Base-by-base conservation (phyloP, 768 basidiomycete species). In the Rhizopogon rudus region DNA sequence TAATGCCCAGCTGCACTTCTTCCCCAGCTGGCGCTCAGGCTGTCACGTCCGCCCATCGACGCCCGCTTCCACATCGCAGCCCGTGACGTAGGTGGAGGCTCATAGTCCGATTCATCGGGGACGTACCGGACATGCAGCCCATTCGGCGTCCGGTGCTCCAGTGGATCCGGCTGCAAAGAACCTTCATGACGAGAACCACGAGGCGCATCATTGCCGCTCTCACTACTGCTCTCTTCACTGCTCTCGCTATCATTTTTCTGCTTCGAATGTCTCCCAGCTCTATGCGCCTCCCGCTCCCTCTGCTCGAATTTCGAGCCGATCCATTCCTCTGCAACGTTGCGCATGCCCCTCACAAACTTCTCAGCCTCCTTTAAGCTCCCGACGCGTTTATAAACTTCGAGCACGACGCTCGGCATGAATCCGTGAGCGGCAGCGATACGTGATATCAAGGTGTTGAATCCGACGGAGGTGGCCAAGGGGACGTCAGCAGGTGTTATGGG, bases 361-460 rank as follows among this genome's bases (percentile, higher is more conserved):
- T 79, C 78, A 25, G 77, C 69, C 52, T 67, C 64, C 13, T 63
- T 55, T 16, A 83, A 60, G 54, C 67, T 74, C 45, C 66, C 58
- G 20, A 72, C 63, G 0, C 59, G 35, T 8, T 62, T 37, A 57
- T 73, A 79, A 29, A 80, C 68, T 13, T 64, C 64, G 49, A 71
- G 66, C 17, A 79, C 78, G 5, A 78, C 71, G 3, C 70, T 67
- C 43, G 73, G 61, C 12, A 63, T 65, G 55, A 78, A 77, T 14
- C 76, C 75, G 41, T 81, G 77, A 33, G 78, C 77, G 17, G 67
- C 60, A 0, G 77, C 72, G 68, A 84, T 78, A 54, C 63, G 64
- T 9, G 66, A 60, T 2, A 82, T 57, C 14, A 70, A 60, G 43
- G 63, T 55, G 6, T 63, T 60, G 13, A 75, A 61, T 2, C 75